Base-by-base conservation (phyloP, 2,329 filamentous ascomycete species). In the Botryotinia convoluta region DNA sequence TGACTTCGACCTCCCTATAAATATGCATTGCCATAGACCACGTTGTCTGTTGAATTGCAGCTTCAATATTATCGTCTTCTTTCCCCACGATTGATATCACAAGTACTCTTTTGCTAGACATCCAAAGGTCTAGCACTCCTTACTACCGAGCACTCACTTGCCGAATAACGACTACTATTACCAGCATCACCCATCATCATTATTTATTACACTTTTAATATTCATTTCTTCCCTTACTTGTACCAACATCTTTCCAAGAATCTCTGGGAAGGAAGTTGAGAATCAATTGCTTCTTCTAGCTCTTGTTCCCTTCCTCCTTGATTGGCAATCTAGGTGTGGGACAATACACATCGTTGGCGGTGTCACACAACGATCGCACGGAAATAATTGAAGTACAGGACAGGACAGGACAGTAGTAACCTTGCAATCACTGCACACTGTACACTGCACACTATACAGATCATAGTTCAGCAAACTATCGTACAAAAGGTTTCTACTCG, bases 311-410 rank as follows among this genome's bases (percentile, higher is more conserved):
- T 14, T 29, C 48, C 9, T 32, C 45, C 64, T 42, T 35, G 18
- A 68, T 57, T 57, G 35, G 64, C 64, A 29, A 39, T 42, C 26
- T 7, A n/a, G 26, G 35, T 18, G 48, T 57, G 64, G 35, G 48
- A 68, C 64, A 20, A 35, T 68, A 68, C 48, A 57, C 48, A 68
- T 68, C 64, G 64, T 68, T 68, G 64, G 45, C 48, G 35, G 64
- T 57, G 35, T 39, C 64, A 68, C 64, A 57, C 45, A 68, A 42
- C 64, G 64, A 68, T 68, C 48, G 64, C 39, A 68, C 64, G 64
- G 64, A 42, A 68, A 68, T 42, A 39, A 32, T 48, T 54, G 64
- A 35, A 54, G 63, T 20, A 64, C 59, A 61, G n/a, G 26, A 29
- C 51, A 54, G 20, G 3, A 26, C 32, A 61, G 59, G n/a, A 67